These are phyloP conservation scores for Ophiostoma himal-ulmi DNA, from an alignment of 2,329 filamentous ascomycete species.

Conservation along the genomic window DNA sequence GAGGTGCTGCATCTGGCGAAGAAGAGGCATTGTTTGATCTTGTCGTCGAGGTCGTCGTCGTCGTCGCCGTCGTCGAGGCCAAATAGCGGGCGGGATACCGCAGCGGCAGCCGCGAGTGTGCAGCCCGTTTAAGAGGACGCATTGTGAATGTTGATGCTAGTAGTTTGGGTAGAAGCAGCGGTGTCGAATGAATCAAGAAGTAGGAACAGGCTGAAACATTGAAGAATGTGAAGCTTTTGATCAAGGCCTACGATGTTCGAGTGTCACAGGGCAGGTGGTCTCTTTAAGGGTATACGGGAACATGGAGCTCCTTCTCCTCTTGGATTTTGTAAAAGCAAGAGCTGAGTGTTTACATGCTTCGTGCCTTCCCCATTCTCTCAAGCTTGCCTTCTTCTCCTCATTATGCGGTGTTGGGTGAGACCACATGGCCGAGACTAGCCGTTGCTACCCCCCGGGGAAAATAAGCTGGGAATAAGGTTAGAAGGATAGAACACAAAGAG, in stretches of 20 bases:
- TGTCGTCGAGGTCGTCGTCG: conserved; percentile 17
- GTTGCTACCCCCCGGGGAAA: conserved; percentile 18
- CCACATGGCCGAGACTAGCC: conserved; percentile 25
- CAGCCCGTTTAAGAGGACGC: conserved; percentile 49
- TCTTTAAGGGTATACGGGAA: neutral
- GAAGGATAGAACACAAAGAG: conserved; percentile 8
- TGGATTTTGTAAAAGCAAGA: neutral
- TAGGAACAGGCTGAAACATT: neutral
- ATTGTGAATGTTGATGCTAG: conserved; percentile 34
- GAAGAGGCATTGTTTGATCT: conserved; percentile 29
- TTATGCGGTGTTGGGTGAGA: conserved; percentile 3
- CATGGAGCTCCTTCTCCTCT: neutral
- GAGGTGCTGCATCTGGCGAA: conserved; percentile 31
- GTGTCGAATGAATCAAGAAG: neutral
- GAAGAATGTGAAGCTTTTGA: neutral
- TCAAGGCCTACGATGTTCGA: neutral
- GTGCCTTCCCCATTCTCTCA: conserved; percentile 19
- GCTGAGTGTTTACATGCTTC: conserved; percentile 14
- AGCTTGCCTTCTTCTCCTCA: conserved; percentile 15
- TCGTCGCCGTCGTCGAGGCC: conserved; percentile 16
- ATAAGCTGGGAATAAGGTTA: conserved; percentile 11
- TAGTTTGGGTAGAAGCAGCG: neutral
- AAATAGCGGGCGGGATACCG: conserved; percentile 22
- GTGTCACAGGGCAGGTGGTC: neutral
- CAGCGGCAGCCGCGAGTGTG: conserved; percentile 42